Base-by-base conservation (phyloP, 1,284 basidiomycete species). In the Melampsora americana region DNA sequence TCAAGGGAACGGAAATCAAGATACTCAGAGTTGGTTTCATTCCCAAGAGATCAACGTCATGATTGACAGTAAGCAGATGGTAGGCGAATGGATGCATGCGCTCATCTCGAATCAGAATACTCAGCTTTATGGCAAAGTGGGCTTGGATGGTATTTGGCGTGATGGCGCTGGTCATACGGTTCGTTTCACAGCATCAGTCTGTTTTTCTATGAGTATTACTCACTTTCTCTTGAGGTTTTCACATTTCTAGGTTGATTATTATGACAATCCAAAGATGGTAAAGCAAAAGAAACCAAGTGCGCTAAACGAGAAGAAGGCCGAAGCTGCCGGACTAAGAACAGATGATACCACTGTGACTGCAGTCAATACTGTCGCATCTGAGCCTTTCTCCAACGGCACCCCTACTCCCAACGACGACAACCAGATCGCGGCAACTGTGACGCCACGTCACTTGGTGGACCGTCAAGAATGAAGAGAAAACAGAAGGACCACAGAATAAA, bases 1-100 rank as follows among this genome's bases (percentile, higher is more conserved):
- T 77, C 84, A 88, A 32, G 90, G 90, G 4, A 89, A 87, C 75
- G 88, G 89, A 9, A 90, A 89, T 80, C 88, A 88, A 79, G 89
- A 89, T 79, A 87, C 87, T n/a, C 89, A 91, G 81, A 88, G 86
- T 20, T 91, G 90, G 89, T 91, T 87, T 85, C 91, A 92, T 82
- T 89, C 87, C 56, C 89, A 90, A 79, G 90, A 92, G 81, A 87
- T 89, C 80, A 91, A 92, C 81, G 85, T 91, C 76, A 88, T 92
- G 86, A 85, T 92, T 66, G 90, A 92, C 81, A 87, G 85, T 28
- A 80, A 85, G 42, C 84, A 86, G 77, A 85, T 90, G 69, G 88
- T 89, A 59, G 79, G 81, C 50, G 89, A 89, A 78, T 90, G 90
- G 88, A 86, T 88, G 82, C 85, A 87, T 64, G 87, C 87, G 1